Conservation (phyloP, 108 stramenopile species). For the Stephanodiscus minutulus region DNA sequence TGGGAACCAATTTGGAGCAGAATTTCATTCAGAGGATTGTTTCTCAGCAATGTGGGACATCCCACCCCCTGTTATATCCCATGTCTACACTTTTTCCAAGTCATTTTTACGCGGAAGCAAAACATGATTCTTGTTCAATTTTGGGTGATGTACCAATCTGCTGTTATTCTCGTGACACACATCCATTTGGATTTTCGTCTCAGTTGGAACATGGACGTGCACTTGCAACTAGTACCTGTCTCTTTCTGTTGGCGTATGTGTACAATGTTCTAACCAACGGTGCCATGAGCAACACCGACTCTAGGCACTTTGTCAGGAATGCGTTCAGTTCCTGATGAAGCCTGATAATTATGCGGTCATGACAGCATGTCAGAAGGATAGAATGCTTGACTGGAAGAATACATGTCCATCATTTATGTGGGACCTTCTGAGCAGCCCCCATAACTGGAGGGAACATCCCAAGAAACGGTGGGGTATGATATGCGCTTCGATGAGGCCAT, state of each 20-base stretch:
- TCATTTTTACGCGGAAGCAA: conserved; percentile 8
- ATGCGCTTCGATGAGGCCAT: too few species aligned
- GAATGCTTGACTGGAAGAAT: too few species aligned
- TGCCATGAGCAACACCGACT: not conserved
- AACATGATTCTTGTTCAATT: conserved; percentile 7
- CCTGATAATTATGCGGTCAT: too few species aligned
- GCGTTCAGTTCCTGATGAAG: too few species aligned
- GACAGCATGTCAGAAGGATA: too few species aligned
- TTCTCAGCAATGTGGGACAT: not conserved
- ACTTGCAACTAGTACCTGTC: not conserved
- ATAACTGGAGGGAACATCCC: too few species aligned
- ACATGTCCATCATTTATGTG: too few species aligned
- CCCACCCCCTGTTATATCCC: conserved; percentile 10
- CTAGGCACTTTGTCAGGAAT: not conserved
- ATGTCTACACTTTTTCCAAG: conserved; percentile 3
- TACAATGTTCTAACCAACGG: not conserved
- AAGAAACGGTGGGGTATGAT: too few species aligned
- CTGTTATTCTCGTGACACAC: not conserved
- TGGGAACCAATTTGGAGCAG: conserved; percentile 8
- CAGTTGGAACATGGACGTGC: not conserved
- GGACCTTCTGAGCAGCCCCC: too few species aligned
- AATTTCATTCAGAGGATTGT: conserved; percentile 19
- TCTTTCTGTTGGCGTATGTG: not conserved
- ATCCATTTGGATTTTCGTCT: conserved; percentile 13
- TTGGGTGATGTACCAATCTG: conserved; percentile 15